Conservation (phyloP, 176 grass and related monocot species). For the Oryza meridionalis region DNA sequence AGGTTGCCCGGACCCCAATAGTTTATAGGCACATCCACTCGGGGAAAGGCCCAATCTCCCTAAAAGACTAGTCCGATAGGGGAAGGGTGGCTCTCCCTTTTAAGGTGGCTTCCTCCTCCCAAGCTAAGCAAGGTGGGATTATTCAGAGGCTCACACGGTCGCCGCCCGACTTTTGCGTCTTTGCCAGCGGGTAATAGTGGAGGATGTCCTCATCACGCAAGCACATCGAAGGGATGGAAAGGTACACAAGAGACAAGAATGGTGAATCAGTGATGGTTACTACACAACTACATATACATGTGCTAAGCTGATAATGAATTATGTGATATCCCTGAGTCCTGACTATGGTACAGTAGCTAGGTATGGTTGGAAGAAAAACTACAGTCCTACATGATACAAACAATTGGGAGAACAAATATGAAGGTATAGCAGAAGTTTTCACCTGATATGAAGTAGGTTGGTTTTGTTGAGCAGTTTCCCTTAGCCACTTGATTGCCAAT, state of each 20-base stretch:
- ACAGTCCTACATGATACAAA: constrained; percentile 26
- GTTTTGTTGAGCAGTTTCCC: constrained; percentile 65
- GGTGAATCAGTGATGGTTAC: background rate
- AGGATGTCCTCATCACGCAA: no score
- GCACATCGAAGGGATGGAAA: constrained; percentile 1
- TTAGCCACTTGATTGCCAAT: constrained; percentile 79
- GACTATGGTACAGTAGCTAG: constrained; percentile 15
- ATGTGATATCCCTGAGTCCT: background rate
- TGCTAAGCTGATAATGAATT: constrained; percentile 16
- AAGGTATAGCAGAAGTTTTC: constrained; percentile 32
- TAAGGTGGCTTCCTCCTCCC: no score
- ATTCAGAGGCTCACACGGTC: no score
- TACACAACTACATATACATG: constrained; percentile 9
- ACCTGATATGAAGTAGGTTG: constrained; percentile 72
- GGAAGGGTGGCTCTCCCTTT: no score
- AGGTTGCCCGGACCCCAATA: no score
- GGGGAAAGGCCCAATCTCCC: no score
- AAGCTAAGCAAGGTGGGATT: no score
- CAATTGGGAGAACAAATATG: constrained; percentile 32
- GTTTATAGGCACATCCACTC: no score
- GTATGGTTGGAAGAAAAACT: constrained; percentile 4
- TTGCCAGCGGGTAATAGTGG: no score
- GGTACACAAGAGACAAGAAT: constrained; percentile 31
- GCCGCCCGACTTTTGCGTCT: no score
- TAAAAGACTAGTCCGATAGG: no score